A percentile compares a stretch with the other conserved stretches of the same genome.
These are phyloP conservation scores for Crucibulum laeve DNA, from an alignment of 768 basidiomycete genomes.

Conservation along the genomic window DNA sequence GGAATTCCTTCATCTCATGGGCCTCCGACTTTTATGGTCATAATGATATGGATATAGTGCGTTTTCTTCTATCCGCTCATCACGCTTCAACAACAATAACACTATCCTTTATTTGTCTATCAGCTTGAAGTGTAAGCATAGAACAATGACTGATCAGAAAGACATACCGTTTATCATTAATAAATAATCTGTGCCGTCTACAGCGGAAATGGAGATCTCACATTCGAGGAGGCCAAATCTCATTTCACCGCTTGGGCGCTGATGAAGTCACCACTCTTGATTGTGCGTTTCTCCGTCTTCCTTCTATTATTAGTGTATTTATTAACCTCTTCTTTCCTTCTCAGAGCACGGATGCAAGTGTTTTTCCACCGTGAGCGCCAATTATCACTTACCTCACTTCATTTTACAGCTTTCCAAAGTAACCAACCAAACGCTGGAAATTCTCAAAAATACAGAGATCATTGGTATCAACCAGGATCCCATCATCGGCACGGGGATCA, in stretches of 20 bases:
- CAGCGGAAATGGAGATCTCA: slow-evolving; percentile 61
- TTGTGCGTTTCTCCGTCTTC: slow-evolving; percentile 30
- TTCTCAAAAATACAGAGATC: slow-evolving; percentile 60
- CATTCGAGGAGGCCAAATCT: slow-evolving; percentile 59
- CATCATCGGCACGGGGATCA: slow-evolving; percentile 52
- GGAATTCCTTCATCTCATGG: slow-evolving; percentile 62
- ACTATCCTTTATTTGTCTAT: slow-evolving; percentile 3
- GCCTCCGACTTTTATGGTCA: slow-evolving; percentile 65
- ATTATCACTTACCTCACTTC: background rate
- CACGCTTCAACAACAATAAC: background rate
- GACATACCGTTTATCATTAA: no score
- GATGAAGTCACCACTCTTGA: slow-evolving; percentile 64
- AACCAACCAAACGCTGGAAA: slow-evolving; percentile 43
- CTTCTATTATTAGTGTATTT: slow-evolving; percentile 1
- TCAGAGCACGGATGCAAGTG: slow-evolving; percentile 30
- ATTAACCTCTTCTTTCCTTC: background rate
- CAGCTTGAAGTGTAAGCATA: slow-evolving; percentile 54
- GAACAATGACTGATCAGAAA: no score
- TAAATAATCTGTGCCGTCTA: background rate
- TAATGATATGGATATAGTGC: slow-evolving; percentile 67
- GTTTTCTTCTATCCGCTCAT: slow-evolving; percentile 7
- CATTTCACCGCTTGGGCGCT: slow-evolving; percentile 74
- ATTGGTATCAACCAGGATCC: slow-evolving; percentile 70
- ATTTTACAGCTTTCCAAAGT: slow-evolving; percentile 40
- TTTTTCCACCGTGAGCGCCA: background rate